Conservation (phyloP, 2,329 filamentous ascomycete genomes). For the Aspergillus alliaceus region DNA sequence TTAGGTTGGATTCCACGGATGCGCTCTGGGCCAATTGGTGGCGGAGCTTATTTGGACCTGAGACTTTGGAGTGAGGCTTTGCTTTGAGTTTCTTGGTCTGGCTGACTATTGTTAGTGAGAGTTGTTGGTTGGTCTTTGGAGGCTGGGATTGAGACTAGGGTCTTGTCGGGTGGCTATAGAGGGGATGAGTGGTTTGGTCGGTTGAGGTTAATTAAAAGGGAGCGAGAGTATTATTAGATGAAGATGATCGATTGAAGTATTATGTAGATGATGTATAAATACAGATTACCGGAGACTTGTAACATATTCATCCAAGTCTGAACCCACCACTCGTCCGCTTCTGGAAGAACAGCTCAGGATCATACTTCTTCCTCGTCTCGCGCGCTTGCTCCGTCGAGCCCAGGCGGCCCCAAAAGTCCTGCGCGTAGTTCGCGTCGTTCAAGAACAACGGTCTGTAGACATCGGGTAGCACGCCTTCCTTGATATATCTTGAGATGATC, state of each 20-base stretch:
- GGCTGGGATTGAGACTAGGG: neutral
- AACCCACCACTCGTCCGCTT: slow-evolving; percentile 42
- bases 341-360: slow-evolving; percentile 43
- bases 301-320: slow-evolving; percentile 23
- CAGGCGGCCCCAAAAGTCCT: slow-evolving; percentile 47
- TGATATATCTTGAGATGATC: slow-evolving; percentile 33
- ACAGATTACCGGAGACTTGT: neutral
- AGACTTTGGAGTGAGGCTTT: slow-evolving; percentile 9
- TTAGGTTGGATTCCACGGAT: neutral
- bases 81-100: neutral
- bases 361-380: slow-evolving; percentile 36
- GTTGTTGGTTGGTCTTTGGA: neutral
- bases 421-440: slow-evolving; percentile 46
- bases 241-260: neutral
- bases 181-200: neutral
- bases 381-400: slow-evolving; percentile 33
- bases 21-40: neutral
- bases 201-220: too few species aligned
- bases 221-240: neutral
- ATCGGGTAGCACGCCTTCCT: slow-evolving; percentile 37
- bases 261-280: neutral
- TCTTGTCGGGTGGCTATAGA: neutral
- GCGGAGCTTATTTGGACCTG: slow-evolving; percentile 20
- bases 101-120: neutral
- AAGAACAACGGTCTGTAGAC: slow-evolving; percentile 48